A percentile compares a stretch with the other conserved stretches of the same genome.
Evolutionary conservation across 2,329 filamentous ascomycete species (phyloP).

Genomic region (Triangularia setosa): DNA sequence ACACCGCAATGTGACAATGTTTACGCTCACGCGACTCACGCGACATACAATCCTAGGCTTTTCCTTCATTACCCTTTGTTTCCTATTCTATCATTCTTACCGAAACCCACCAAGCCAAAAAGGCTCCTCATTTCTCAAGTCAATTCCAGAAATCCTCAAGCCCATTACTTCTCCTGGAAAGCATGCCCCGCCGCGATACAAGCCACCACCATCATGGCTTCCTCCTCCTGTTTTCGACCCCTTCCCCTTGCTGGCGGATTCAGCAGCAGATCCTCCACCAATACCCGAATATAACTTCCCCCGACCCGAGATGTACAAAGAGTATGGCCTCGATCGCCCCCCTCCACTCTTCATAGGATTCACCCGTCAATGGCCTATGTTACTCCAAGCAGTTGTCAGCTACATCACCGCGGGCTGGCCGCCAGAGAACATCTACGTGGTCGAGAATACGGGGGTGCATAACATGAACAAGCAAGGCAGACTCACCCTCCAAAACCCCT

Average conservation of each 20-base stretch:
- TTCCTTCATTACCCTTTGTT: background rate
- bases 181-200: slow-evolving; percentile 21
- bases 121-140: background rate
- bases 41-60: background rate
- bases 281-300: slow-evolving; percentile 44
- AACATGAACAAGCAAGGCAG: slow-evolving; percentile 45
- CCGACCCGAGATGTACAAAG: slow-evolving; percentile 35
- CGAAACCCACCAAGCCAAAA: background rate
- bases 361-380: slow-evolving; percentile 51
- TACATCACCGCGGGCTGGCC: slow-evolving; percentile 60
- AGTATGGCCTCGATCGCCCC: slow-evolving; percentile 35
- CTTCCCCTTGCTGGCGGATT: slow-evolving; percentile 36
- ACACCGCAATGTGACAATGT: background rate
- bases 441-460: slow-evolving; percentile 58
- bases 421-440: slow-evolving; percentile 50
- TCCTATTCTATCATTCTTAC: background rate
- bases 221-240: slow-evolving; percentile 38
- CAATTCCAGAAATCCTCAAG: background rate
- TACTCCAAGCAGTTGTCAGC: slow-evolving; percentile 53
- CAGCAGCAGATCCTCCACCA: slow-evolving; percentile 32
- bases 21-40: background rate
- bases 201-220: slow-evolving; percentile 25
- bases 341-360: slow-evolving; percentile 57
- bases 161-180: background rate
- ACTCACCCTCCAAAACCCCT: slow-evolving; percentile 52